Base-by-base conservation (phyloP, 2,329 filamentous ascomycete genomes). In the Pseudohalonectria lignicola region DNA sequence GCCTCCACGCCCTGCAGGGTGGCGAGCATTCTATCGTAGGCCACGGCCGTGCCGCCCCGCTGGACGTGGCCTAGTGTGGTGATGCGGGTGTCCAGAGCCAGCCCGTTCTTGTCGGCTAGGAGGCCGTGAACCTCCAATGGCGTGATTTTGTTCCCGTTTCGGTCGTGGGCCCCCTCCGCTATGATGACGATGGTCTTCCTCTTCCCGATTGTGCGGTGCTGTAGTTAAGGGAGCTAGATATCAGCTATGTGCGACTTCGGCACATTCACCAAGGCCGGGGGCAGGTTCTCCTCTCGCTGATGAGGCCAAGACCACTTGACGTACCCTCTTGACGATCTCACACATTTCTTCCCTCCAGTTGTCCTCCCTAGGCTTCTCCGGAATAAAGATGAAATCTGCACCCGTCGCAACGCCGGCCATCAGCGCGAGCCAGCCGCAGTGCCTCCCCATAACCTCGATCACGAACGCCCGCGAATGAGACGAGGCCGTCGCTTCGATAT, bases 21-120 rank as follows among this genome's bases (percentile, higher is more conserved):
- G 6, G 83, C 80, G 34, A 98, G 72, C 76, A 92, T 90, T 48
- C 92, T 79, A 62, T 98, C 92, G 59, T 94, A 96, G 19, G 90
- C 86, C 48, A 88, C 92, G 4, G 92, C 87, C 2, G 82, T 77
- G 33, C 92, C 92, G 61, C 92, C 92, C 62, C 92, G 77, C 64
- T 98, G 92, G n/a, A 95, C 92, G 57, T 98, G 92, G 21, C 92
- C 92, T 4, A 98, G 73, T 1, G 92, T 94, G 1, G 92, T 96
- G 53, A 95, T 87, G 49, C 92, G 76, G 8, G 92, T 96, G 56
- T 98, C 92, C 35, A 96, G 73, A 33, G 76, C 79, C 5, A 95
- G 75, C 10, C 83, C 79, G 16, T 45, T 66, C 53, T 76, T 76
- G 53, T 81, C 74, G 28, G 86, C 81, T n/a, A 98, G 75, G 36